Percentiles rank a stretch among this genome's conserved stretches.
phyloP scores from a whole-genome alignment of 306 rosid species.

The Cucurbita ficifolia region DNA sequence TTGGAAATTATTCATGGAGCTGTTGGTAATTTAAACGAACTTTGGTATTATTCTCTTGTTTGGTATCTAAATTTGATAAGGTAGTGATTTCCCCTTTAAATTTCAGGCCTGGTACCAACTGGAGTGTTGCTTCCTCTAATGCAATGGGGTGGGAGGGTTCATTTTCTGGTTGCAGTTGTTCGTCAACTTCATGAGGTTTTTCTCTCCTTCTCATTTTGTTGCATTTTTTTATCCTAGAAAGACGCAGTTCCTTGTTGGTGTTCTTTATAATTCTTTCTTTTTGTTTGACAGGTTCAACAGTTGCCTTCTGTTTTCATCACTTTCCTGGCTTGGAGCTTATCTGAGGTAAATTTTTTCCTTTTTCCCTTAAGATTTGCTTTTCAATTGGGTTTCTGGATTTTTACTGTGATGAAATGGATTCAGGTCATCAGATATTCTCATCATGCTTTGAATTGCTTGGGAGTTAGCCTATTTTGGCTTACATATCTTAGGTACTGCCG shows the following conservation, averaged over 20 bases:
- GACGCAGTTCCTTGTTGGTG: not conserved
- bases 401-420: constrained; percentile 15
- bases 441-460: constrained; percentile 55
- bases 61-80: not conserved
- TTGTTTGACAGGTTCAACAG: constrained; percentile 45
- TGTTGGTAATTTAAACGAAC: constrained; percentile 56
- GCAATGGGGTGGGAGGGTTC: constrained; percentile 91
- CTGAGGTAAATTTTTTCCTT: constrained; percentile 44
- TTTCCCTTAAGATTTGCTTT: not conserved
- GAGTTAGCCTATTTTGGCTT: constrained; percentile 70
- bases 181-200: constrained; percentile 39
- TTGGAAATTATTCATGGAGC: constrained; percentile 87
- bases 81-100: not conserved
- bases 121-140: constrained; percentile 69
- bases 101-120: constrained; percentile 75
- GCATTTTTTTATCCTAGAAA: not conserved
- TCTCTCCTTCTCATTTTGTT: not conserved
- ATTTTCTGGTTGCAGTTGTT: constrained; percentile 53
- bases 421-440: constrained; percentile 80
- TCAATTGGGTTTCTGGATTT: not conserved
- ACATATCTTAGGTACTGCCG: constrained; percentile 62
- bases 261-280: not conserved
- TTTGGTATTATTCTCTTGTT: not conserved
- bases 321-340: constrained; percentile 70
- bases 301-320: constrained; percentile 60